phyloP scores from a whole-genome alignment of 352 stramenopile genomes.

The Globisporangium irregulare region DNA sequence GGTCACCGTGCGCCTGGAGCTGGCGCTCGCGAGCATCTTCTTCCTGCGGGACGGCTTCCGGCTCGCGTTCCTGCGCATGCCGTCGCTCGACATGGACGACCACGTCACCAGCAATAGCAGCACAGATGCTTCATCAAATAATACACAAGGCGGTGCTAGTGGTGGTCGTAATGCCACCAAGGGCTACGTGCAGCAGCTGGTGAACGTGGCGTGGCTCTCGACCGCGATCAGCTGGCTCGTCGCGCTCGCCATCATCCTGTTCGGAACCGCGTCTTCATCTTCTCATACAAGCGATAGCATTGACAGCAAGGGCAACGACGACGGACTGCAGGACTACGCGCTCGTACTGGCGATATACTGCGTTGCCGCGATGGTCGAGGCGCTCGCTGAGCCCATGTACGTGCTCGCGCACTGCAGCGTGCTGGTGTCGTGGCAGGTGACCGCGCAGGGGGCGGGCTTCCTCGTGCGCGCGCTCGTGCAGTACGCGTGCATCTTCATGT shows the following conservation, averaged over 20 bases:
- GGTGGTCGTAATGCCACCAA: background rate
- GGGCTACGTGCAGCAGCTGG: conserved; percentile 53
- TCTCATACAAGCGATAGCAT: background rate
- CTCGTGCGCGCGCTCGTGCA: conserved; percentile 66
- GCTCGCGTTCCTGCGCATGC: conserved; percentile 80
- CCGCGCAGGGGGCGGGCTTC: conserved; percentile 73
- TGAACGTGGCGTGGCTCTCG: conserved; percentile 81
- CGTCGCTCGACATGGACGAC: conserved; percentile 42
- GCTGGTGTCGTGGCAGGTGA: conserved; percentile 80
- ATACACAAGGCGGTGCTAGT: background rate
- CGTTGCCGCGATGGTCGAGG: conserved; percentile 73
- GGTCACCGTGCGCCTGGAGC: conserved; percentile 84
- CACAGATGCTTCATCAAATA: background rate
- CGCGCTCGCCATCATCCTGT: conserved; percentile 21
- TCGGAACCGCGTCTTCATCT: background rate
- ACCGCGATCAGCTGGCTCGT: conserved; percentile 57
- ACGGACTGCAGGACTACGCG: conserved; percentile 40
- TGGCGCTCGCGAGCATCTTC: conserved; percentile 88
- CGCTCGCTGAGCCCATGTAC: conserved; percentile 80
- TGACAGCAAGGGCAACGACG: background rate
- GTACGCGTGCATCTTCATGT: conserved; percentile 58
- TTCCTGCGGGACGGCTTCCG: conserved; percentile 89
- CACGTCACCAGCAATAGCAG: background rate
- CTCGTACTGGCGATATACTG: conserved; percentile 73
- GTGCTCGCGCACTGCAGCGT: conserved; percentile 74